Evolutionary conservation across 768 basidiomycete species (phyloP), one percentile per base, ranked within the genome.

Genomic region (Hericium coralloides): DNA sequence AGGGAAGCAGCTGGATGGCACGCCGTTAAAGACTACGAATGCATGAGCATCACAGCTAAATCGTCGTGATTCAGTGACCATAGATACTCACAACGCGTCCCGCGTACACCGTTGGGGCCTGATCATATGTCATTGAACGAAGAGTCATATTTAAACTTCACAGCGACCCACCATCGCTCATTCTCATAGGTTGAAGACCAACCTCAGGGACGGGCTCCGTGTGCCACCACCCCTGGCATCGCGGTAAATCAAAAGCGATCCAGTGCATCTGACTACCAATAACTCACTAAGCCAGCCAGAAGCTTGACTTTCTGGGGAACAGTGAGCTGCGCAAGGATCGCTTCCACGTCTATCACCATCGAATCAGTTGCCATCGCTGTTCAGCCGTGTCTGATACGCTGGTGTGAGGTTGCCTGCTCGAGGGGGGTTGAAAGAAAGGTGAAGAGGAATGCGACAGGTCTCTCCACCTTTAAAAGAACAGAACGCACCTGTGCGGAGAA

Each of bases 1-100:
- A 0, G 82, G 82, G 66, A 83, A 81, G 60, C 81, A 83, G 55
- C 76, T 80, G 1, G 80, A 72, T 0, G 79, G 78, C 9, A 77
- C 74, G 38, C 80, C 78, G 58, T 81, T 81, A 70, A 81, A 80
- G 67, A 80, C 77, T 79, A 53, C 4, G 10, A 3, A 14, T 7
- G 4, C 25, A 8, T 8, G 17, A 25, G 20, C 2, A 18, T 18
- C 5, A 31, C 5, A 52, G 23, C 10, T 2, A 14, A 18, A 22
- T 18, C 22, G 8, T 31, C 12, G 22, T 20, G 18, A 31, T 17
- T 3, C 3, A 7, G 22, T 22, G 8, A 4, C 3, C 15, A 5
- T 22, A 25, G 1, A 37, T 17, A 36, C 55, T 41, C 7, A 77
- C 78, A 78, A 66, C 66, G 67, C 38, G 73, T 74, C 37, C 79